Percentiles rank a stretch among this genome's conserved stretches.
Evolutionary conservation across 2,329 filamentous ascomycete genomes (phyloP).

Genomic region (Pseudogymnoascus sp.): DNA sequence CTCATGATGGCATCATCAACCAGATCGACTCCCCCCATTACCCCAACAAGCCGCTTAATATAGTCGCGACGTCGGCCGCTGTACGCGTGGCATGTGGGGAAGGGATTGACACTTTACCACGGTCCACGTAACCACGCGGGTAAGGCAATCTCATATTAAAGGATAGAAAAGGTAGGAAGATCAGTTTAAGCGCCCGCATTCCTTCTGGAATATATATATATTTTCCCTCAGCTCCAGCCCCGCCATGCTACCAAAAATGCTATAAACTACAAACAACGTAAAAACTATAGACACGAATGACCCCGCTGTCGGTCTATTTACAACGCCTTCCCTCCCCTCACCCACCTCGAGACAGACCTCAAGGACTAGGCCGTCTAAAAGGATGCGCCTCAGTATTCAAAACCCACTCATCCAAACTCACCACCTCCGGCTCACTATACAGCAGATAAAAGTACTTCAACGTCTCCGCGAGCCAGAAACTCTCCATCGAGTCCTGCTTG

Average conservation of each 20-base stretch:
- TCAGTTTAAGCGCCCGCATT: too few species aligned
- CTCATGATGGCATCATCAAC: neutral
- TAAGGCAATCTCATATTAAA: neutral
- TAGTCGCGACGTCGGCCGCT: neutral
- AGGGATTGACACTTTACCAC: neutral
- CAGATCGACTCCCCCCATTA: neutral
- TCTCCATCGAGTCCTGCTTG: constrained; percentile 64
- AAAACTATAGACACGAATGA: neutral
- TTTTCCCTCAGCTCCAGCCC: too few species aligned
- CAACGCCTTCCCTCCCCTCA: neutral
- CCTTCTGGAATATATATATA: neutral
- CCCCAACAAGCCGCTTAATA: neutral
- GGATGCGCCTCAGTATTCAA: constrained; percentile 40
- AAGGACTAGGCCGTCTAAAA: constrained; percentile 23
- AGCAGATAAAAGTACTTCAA: constrained; percentile 88
- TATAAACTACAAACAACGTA: too few species aligned
- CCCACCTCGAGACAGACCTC: neutral
- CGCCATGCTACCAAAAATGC: too few species aligned
- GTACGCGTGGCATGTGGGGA: constrained; percentile 3
- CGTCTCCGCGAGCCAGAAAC: constrained; percentile 86
- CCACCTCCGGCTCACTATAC: constrained; percentile 57
- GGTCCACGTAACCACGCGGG: neutral
- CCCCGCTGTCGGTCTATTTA: too few species aligned
- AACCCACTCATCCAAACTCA: constrained; percentile 61
- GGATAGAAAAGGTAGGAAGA: too few species aligned